phyloP scores from a whole-genome alignment of 257 asterid genomes.

The Agastache rugosa region DNA sequence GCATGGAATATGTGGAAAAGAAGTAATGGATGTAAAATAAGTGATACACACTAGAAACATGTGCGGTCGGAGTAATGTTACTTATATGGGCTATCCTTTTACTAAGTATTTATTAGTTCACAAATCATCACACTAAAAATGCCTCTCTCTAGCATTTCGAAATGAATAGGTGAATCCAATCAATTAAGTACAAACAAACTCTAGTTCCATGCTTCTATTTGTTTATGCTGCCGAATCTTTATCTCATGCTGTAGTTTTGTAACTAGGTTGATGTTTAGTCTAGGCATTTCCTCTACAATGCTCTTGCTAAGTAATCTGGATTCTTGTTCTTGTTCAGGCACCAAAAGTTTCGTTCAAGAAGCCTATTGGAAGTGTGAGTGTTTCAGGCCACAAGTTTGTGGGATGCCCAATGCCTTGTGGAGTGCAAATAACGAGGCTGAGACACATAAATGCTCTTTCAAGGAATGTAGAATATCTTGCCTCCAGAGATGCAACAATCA shows the following conservation, averaged over 20 bases:
- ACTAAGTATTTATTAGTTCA: not conserved
- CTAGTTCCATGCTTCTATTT: not conserved
- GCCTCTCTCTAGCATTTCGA: constrained; percentile 5
- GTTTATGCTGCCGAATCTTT: not conserved
- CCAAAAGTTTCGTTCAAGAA: constrained; percentile 90
- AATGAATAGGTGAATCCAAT: not conserved
- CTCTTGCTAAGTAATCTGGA: constrained; percentile 13
- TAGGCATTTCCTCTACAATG: constrained; percentile 4
- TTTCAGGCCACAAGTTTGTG: constrained; percentile 96
- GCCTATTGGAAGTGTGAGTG: constrained; percentile 96
- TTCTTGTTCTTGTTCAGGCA: constrained; percentile 63
- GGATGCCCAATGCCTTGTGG: constrained; percentile 99
- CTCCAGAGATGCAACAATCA: constrained; percentile 96
- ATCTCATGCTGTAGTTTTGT: not conserved
- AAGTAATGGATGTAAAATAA: constrained; percentile 15
- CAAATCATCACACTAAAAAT: not conserved
- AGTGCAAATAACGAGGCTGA: constrained; percentile 77
- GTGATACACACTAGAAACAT: constrained; percentile 14
- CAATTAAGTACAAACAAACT: constrained; percentile 1
- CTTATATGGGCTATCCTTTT: not conserved
- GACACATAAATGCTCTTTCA: constrained; percentile 76
- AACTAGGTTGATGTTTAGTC: not conserved
- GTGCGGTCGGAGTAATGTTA: constrained; percentile 22
- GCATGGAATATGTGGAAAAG: constrained; percentile 12
- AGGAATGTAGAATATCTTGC: constrained; percentile 95